These are phyloP conservation scores for Zygosaccharomyces rouxii DNA, from an alignment of 805 yeast species.

Conservation along the genomic window DNA sequence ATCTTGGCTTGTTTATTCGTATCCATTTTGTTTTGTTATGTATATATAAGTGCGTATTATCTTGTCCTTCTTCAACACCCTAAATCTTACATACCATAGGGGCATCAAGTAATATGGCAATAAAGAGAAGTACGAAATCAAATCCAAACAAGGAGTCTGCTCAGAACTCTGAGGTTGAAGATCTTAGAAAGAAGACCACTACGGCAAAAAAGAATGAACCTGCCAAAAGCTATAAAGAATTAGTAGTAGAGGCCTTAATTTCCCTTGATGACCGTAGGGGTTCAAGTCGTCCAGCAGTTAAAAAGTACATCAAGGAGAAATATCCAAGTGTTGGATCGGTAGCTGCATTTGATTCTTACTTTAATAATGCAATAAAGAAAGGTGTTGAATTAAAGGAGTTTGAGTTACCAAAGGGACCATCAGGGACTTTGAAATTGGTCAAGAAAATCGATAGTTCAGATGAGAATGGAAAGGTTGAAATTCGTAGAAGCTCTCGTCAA, in stretches of 20 bases:
- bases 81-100: background rate
- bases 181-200: constrained; percentile 3
- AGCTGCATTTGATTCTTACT: constrained; percentile 66
- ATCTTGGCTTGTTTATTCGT: too few relatives aligned
- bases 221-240: constrained; percentile 27
- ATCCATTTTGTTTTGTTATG: too few relatives aligned
- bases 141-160: constrained; percentile 3
- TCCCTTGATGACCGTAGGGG: constrained; percentile 79
- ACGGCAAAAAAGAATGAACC: constrained; percentile 6
- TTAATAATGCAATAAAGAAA: constrained; percentile 73
- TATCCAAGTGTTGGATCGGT: constrained; percentile 53
- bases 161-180: constrained; percentile 1
- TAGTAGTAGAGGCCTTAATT: constrained; percentile 53
- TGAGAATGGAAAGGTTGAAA: constrained; percentile 19
- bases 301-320: constrained; percentile 63
- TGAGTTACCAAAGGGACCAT: constrained; percentile 81
- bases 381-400: constrained; percentile 77
- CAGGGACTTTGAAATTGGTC: constrained; percentile 71
- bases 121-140: constrained; percentile 9
- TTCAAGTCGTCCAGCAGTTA: constrained; percentile 79
- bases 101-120: constrained; percentile 4
- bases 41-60: too few relatives aligned
- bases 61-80: too few relatives aligned
- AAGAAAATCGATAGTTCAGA: constrained; percentile 15
- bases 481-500: background rate